Evolutionary conservation across 2,329 filamentous ascomycete genomes (phyloP), one percentile per base, ranked within the genome.

Genomic region (Penicillium sp.): DNA sequence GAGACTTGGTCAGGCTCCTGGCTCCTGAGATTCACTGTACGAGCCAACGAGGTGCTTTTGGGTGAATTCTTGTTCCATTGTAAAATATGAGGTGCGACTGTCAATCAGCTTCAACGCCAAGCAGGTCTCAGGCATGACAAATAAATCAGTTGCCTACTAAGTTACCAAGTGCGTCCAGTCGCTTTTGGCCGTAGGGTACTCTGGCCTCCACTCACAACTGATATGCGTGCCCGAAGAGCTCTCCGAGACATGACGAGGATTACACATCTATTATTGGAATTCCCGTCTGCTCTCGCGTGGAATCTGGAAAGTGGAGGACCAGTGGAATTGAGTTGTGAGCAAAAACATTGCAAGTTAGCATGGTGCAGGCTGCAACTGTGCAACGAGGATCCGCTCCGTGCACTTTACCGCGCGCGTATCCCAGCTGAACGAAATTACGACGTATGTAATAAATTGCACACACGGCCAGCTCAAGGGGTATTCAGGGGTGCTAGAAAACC

Each of bases 381-480:
- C 22, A 22, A n/a, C 27, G 18, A 24, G 19, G 37, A 52, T n/a
- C 37, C 36, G 50, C 50, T 52, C 39, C 37, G 36, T 27, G 22
- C 22, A 24, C n/a, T 52, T 52, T 52, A 52, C 50, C 50, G 50
- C 50, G 50, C 50, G 50, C 50, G 36, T 41, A 41, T 52, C 50
- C 50, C 37, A 31, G 27, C 9, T 27, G 27, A n/a, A 49, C 35
- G 13, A 9, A 39, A 31, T 51, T 11, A 46, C 41, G 11, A 10
- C 46, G 33, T 39, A 40, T 24, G 43, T n/a, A 24, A 39, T 19
- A 1, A 6, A 9, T 19, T 33, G 5, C 10, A n/a, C 39, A 55
- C 11, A 35, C 31, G 36, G 16, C 4, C 14, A 40, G 33, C 27
- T 4, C 9, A 14, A 41, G 16, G n/a, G 7, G 24, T 7, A 40